Conservation (phyloP, 2,329 filamentous ascomycete genomes). For the Cercospora canescens region DNA sequence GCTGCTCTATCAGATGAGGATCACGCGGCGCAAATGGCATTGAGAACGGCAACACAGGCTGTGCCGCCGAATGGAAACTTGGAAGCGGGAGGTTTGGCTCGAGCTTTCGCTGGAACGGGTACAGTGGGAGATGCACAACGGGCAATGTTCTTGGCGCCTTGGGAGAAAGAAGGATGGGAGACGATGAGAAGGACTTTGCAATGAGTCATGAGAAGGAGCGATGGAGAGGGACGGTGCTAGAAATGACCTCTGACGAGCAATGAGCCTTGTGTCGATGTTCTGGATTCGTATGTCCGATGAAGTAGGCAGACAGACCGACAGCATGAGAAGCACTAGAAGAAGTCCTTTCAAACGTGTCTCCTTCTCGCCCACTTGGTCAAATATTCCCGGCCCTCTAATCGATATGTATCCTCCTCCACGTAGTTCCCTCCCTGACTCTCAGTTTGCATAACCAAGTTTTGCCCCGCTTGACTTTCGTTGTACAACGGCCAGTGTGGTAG, state of each 20-base stretch:
- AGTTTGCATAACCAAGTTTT: constrained; percentile 23
- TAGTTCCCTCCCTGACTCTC: constrained; percentile 16
- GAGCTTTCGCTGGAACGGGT: constrained; percentile 73
- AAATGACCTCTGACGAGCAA: background rate
- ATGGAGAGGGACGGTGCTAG: background rate
- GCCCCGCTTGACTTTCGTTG: constrained; percentile 10
- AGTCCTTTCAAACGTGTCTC: constrained; percentile 20
- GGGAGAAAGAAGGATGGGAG: constrained; percentile 47
- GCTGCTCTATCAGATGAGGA: constrained; percentile 58
- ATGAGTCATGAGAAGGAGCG: background rate
- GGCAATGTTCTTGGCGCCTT: constrained; percentile 79
- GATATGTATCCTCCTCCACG: constrained; percentile 24
- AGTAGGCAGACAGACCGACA: background rate
- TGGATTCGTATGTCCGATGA: background rate
- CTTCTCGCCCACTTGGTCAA: constrained; percentile 24
- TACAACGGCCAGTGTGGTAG: constrained; percentile 24
- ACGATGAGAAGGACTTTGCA: constrained; percentile 17
- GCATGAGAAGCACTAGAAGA: background rate
- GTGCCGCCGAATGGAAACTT: constrained; percentile 72
- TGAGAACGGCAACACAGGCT: constrained; percentile 72
- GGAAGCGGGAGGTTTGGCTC: constrained; percentile 67
- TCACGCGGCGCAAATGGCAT: constrained; percentile 71
- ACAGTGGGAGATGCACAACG: constrained; percentile 72
- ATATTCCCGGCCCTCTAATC: constrained; percentile 23
- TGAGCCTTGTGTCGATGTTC: background rate